Evolutionary conservation across 345 rosid genomes (phyloP).

Genomic region (Nasturtium officinale): DNA sequence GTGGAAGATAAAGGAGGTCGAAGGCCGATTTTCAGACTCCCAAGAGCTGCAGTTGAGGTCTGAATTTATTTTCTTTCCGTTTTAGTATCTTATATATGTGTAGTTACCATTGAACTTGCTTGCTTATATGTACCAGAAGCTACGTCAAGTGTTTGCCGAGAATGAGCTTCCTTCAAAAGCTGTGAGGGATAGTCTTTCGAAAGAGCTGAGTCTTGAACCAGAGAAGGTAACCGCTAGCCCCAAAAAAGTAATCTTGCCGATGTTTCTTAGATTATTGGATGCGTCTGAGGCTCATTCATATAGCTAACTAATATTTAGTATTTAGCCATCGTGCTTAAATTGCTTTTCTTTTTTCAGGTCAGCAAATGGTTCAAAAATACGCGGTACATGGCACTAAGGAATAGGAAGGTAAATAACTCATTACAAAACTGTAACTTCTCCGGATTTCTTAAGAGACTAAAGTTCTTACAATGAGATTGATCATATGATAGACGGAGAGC

Average conservation of each 20-base stretch:
- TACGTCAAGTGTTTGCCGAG: constrained; percentile 85
- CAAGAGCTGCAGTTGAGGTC: constrained; percentile 84
- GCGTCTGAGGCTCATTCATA: constrained; percentile 1
- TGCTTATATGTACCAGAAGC: constrained; percentile 63
- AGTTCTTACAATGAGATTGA: not conserved
- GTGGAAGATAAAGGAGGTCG: constrained; percentile 50
- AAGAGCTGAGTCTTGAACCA: constrained; percentile 77
- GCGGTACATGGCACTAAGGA: constrained; percentile 75
- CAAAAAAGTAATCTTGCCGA: not conserved
- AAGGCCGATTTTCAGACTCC: constrained; percentile 69
- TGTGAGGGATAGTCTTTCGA: constrained; percentile 72
- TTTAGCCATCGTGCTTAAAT: not conserved
- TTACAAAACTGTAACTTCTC: not conserved
- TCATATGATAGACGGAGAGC: constrained; percentile 49
- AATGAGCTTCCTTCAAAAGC: constrained; percentile 91
- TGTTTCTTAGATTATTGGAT: constrained; percentile 12
- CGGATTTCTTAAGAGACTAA: not conserved
- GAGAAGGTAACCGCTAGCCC: constrained; percentile 63
- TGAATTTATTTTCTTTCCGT: constrained; percentile 13
- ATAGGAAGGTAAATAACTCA: constrained; percentile 65
- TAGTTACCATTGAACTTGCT: constrained; percentile 25
- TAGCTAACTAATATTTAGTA: not conserved
- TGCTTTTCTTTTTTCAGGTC: constrained; percentile 61
- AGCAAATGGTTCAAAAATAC: constrained; percentile 98
- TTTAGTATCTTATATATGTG: constrained; percentile 20